Evolutionary conservation across 2,329 filamentous ascomycete genomes (phyloP), one percentile per base, ranked within the genome.

Genomic region (Geosmithia flava): DNA sequence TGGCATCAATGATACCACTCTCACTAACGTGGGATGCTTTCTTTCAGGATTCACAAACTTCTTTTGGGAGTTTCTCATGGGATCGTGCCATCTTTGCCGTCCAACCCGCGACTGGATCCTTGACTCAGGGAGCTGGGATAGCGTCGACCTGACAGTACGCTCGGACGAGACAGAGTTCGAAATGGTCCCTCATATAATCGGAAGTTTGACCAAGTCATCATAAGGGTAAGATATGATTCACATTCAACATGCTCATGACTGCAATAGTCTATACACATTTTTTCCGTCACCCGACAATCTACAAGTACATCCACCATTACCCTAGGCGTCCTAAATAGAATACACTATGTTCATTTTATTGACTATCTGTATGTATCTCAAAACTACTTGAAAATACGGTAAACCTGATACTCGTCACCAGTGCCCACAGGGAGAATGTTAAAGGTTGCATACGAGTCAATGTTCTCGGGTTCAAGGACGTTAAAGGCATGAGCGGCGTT

Each of bases 31-130:
- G 3, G n/a, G n/a, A 17, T 16, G 15, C 37, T 40, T 40, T 40
- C 17, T 40, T 4, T 40, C 37, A 78, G 75, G 66, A 1, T 59
- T 75, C 19, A 50, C 75, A 40, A 75, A 77, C 48, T 42, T 77
- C 15, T 62, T 75, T 51, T 80, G 76, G 76, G 70, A 73, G 1
- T 59, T 62, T 20, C 57, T 71, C 41, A 56, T 79, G 44, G 74
- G 74, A 2, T 75, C 74, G 3, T 80, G 76, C 51, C 57, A 71
- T 42, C 58, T 80, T n/a, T 68, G 68, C 47, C 67, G 75, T 8
- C 63, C 69, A 40, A 80, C 76, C 0, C 65, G 61, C 29, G 63
- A 65, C 49, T 68, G 58, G 19, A 57, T 80, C 11, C 63, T 61
- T 20, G 64, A 69, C 33, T 72, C 69, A 10, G 76, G 75, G 0